phyloP scores from a whole-genome alignment of 345 rosid genomes.

The Gossypium longicalyx region DNA sequence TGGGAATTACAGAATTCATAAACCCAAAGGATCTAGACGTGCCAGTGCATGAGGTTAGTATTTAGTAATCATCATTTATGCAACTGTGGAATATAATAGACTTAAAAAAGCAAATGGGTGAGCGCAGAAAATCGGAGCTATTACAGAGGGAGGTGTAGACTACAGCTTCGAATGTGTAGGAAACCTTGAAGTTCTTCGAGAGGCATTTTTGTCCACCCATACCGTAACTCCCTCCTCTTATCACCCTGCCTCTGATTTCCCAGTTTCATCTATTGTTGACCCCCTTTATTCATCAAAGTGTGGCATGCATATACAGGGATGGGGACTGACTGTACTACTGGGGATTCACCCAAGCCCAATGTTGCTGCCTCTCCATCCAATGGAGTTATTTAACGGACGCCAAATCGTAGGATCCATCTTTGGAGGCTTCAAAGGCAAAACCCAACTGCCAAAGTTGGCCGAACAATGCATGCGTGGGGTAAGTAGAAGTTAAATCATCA shows the following conservation, averaged over 20 bases:
- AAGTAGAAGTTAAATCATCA: neutral
- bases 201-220: slow-evolving; percentile 50
- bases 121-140: slow-evolving; percentile 45
- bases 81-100: neutral
- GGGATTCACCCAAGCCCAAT: slow-evolving; percentile 7
- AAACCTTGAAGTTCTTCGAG: slow-evolving; percentile 47
- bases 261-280: neutral
- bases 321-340: slow-evolving; percentile 6
- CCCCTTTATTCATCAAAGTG: neutral
- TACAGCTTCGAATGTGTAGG: slow-evolving; percentile 62
- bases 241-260: neutral
- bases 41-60: slow-evolving; percentile 9
- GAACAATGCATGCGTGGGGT: slow-evolving; percentile 12
- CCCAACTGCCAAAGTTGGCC: slow-evolving; percentile 1
- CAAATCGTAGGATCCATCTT: slow-evolving; percentile 10
- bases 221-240: neutral
- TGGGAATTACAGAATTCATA: slow-evolving; percentile 13
- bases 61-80: neutral
- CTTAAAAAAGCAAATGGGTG: neutral
- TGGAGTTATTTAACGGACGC: slow-evolving; percentile 10
- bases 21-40: slow-evolving; percentile 6
- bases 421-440: slow-evolving; percentile 19
- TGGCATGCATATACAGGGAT: neutral
- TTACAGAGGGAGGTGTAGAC: slow-evolving; percentile 59
- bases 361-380: slow-evolving; percentile 13